These are phyloP conservation scores for Leishmania turanica DNA, from an alignment of 208 protist species.

Conservation along the genomic window DNA sequence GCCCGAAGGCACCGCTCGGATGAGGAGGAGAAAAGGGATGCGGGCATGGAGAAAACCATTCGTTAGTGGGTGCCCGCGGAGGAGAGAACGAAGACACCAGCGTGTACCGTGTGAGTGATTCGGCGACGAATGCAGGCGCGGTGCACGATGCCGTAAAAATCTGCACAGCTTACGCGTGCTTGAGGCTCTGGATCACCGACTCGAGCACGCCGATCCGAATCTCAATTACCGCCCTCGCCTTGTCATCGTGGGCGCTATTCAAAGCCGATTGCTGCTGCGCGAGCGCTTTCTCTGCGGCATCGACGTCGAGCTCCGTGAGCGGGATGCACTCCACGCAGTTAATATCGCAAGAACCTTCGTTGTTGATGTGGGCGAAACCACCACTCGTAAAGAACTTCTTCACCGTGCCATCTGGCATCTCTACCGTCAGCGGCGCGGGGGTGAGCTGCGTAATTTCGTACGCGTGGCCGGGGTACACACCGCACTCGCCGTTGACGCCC, in stretches of 20 bases:
- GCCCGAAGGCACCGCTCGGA: neutral
- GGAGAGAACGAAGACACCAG: neutral
- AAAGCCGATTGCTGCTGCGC: conserved; percentile 69
- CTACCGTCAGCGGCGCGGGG: conserved; percentile 72
- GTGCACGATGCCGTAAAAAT: neutral
- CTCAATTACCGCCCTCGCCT: conserved; percentile 81
- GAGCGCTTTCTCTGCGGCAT: conserved; percentile 82
- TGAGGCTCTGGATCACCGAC: conserved; percentile 67
- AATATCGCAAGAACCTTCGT: conserved; percentile 91
- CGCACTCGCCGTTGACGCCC: conserved; percentile 80
- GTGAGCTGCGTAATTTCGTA: conserved; percentile 88
- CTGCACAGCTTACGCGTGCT: conserved; percentile 15
- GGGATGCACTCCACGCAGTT: conserved; percentile 91
- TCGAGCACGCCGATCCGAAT: conserved; percentile 84
- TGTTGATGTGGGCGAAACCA: conserved; percentile 93
- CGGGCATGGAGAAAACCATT: neutral
- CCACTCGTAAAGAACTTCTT: conserved; percentile 88
- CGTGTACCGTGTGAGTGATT: neutral
- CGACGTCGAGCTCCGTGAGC: conserved; percentile 75
- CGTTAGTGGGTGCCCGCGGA: neutral
- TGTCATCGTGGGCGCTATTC: conserved; percentile 72
- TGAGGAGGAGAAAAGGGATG: neutral
- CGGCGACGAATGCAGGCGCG: neutral
- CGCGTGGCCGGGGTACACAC: conserved; percentile 87
- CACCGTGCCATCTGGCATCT: conserved; percentile 74